Evolutionary conservation across 208 protist genomes (phyloP).

Genomic region (Crithidia sp.): DNA sequence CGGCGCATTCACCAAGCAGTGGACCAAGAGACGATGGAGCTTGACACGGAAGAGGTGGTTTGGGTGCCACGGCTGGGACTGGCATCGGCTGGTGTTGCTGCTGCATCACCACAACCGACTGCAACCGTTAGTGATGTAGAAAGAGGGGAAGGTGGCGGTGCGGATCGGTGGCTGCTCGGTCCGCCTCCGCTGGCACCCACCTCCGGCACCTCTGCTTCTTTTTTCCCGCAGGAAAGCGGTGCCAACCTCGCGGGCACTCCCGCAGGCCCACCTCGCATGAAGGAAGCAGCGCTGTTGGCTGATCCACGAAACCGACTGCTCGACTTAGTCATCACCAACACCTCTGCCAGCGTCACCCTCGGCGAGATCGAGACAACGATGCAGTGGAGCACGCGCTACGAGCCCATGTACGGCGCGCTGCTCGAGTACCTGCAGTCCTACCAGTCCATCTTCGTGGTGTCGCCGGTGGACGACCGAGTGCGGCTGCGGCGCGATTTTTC

Average conservation of each 20-base stretch:
- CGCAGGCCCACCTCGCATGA: conserved; percentile 14
- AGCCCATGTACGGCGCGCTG: conserved; percentile 52
- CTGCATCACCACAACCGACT: too few relatives aligned
- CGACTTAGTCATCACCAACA: conserved; percentile 61
- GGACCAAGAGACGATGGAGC: conserved; percentile 3
- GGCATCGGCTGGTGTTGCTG: too few relatives aligned
- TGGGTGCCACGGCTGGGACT: too few relatives aligned
- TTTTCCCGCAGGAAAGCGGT: too few relatives aligned
- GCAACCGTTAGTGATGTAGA: neutral
- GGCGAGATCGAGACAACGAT: conserved; percentile 48
- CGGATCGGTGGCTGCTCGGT: neutral
- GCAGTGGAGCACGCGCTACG: conserved; percentile 53
- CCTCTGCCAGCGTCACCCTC: conserved; percentile 48
- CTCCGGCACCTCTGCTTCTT: too few relatives aligned
- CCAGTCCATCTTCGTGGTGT: conserved; percentile 81
- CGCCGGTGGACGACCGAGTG: conserved; percentile 68
- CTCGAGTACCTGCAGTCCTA: conserved; percentile 75
- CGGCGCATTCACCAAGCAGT: conserved; percentile 4
- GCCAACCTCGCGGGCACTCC: too few relatives aligned
- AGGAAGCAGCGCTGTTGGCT: conserved; percentile 23
- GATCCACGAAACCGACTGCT: conserved; percentile 67
- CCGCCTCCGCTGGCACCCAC: neutral
- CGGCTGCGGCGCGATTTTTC: conserved; percentile 46
- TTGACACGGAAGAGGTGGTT: neutral
- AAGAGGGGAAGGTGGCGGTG: neutral